Conservation (phyloP, 768 basidiomycete species). For the Tricholomella constricta region DNA sequence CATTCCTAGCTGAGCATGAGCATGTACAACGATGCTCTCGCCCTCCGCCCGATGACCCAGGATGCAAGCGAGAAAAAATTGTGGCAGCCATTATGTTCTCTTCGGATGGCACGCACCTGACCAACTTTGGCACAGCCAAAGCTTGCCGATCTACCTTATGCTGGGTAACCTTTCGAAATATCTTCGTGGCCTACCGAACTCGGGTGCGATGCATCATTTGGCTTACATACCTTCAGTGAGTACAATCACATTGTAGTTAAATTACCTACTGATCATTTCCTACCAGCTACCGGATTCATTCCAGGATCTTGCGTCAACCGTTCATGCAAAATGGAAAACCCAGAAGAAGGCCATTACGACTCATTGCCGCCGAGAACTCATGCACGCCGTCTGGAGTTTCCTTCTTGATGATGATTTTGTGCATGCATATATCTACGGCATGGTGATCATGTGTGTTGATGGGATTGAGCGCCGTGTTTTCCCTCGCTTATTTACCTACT, state of each 20-base stretch:
- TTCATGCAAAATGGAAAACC: neutral
- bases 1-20: constrained; percentile 11
- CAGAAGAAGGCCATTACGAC: neutral
- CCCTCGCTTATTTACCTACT: constrained; percentile 35
- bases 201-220: constrained; percentile 31
- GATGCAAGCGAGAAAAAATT: constrained; percentile 5
- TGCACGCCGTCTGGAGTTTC: too few species aligned
- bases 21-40: too few species aligned
- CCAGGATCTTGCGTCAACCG: too few species aligned
- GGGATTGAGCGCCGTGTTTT: constrained; percentile 31
- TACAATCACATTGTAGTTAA: constrained; percentile 3
- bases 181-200: constrained; percentile 13
- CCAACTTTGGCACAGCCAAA: constrained; percentile 27
- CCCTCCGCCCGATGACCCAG: too few species aligned
- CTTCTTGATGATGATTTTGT: constrained; percentile 27
- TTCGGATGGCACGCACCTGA: constrained; percentile 31
- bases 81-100: constrained; percentile 24
- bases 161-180: constrained; percentile 40
- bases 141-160: constrained; percentile 37
- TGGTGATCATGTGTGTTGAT: constrained; percentile 33
- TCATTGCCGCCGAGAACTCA: too few species aligned
- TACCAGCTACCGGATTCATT: constrained; percentile 6
- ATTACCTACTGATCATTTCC: neutral
- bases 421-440: constrained; percentile 32
- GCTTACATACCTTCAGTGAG: constrained; percentile 30